Base-by-base conservation (phyloP, 345 rosid species). In the Heritiera littoralis region DNA sequence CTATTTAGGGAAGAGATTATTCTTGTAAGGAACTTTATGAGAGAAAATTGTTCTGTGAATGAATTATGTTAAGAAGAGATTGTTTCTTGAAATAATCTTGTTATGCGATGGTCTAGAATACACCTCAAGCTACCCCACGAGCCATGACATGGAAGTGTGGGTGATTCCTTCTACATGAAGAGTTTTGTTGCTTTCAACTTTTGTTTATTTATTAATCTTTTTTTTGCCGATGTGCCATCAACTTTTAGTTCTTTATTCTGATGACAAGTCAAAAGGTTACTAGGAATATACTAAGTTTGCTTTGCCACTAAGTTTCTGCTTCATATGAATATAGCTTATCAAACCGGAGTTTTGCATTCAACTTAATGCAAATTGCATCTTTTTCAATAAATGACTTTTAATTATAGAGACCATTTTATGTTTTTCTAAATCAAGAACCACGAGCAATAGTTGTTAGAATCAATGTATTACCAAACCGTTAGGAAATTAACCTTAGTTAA, bases 251-350 rank as follows among this genome's bases (percentile, higher is more conserved):
- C 9, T 72, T 54, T 54, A 32, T 28, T 52, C 46, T 8, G 3
- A 9, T 54, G 63, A 54, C 76, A 18, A 2, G 76, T 54, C 18
- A 38, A 54, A 72, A 55, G 32, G 32, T 54, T 72, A 17, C 48
- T 0, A 52, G 48, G 76, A 72, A 72, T 54, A 72, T 54, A 9
- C 63, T 5, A 72, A 35, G 76, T 54, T 72, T 72, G 43, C 76
- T 72, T 72, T 54, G 76, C 46, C 76, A 55, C 20, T 72, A 72
- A 72, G 76, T 72, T 72, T 72, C 32, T 54, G 30, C 63, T 6
- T 52, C 45, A 32, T 52, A 28, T 14, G 13, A 45, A 46, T 43
- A 20, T 43, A 20, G 72, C 17, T 67, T 20, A 43, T 66, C 11
- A n/a, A 9, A n/a, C 0, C 13, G 6, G 14, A 17, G 48, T 41